phyloP scores from a whole-genome alignment of 345 rosid species.

The Populus davidiana region DNA sequence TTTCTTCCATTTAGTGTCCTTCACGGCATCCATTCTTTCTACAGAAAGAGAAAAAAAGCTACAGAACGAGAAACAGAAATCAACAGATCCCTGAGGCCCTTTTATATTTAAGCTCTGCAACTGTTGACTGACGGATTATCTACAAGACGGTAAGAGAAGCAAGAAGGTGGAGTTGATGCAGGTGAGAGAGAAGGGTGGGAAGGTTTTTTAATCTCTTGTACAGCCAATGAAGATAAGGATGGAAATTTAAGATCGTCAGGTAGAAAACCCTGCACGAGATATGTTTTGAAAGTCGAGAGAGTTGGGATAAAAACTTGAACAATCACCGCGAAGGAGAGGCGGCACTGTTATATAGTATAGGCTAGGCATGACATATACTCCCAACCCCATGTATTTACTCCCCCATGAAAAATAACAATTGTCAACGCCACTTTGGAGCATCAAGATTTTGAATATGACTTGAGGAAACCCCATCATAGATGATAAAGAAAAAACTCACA shows the following conservation, averaged over 20 bases:
- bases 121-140: no score
- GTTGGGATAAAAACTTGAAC: neutral
- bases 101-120: neutral
- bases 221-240: neutral
- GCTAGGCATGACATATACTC: neutral
- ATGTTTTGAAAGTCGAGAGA: neutral
- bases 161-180: neutral
- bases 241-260: neutral
- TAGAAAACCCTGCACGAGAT: neutral
- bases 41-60: neutral
- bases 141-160: neutral
- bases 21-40: slow-evolving; percentile 11
- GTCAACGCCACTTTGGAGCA: slow-evolving; percentile 31
- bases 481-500: neutral
- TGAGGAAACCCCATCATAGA: neutral
- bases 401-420: slow-evolving; percentile 1
- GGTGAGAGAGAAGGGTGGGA: neutral
- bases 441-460: slow-evolving; percentile 20
- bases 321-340: neutral
- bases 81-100: neutral
- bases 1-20: slow-evolving; percentile 13
- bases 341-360: slow-evolving; percentile 8
- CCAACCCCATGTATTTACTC: slow-evolving; percentile 17
- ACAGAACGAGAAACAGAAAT: no score
- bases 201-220: no score